Percentiles rank a stretch among this genome's conserved stretches.
Conservation (phyloP, 805 yeast genomes). For the Limtongia smithiae region DNA sequence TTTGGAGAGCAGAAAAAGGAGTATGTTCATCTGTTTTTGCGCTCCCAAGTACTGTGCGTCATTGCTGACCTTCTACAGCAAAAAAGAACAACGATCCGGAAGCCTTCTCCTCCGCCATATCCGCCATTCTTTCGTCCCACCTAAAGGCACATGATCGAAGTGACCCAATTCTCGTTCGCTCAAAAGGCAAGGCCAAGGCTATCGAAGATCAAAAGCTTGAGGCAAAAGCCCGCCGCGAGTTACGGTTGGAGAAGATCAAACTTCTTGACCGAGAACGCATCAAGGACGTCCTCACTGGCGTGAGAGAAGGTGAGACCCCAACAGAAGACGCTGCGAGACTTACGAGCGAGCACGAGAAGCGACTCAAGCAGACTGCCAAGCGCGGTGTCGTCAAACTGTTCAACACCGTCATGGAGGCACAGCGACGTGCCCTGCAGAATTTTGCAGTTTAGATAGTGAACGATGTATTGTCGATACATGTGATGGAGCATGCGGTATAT, state of each 20-base stretch:
- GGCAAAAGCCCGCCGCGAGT: constrained; percentile 68
- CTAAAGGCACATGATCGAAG: constrained; percentile 83
- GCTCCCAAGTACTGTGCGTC: background rate
- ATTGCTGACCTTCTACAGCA: constrained; percentile 32
- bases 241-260: constrained; percentile 68
- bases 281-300: constrained; percentile 50
- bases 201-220: constrained; percentile 80
- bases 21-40: constrained; percentile 29
- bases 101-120: constrained; percentile 76
- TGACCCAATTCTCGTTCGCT: constrained; percentile 86
- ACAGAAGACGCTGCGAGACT: constrained; percentile 50
- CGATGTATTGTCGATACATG: background rate
- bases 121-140: constrained; percentile 76
- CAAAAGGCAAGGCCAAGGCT: constrained; percentile 56
- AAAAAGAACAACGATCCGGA: constrained; percentile 65
- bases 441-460: constrained; percentile 5
- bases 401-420: constrained; percentile 80
- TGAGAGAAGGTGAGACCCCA: constrained; percentile 41
- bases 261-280: constrained; percentile 64
- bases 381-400: constrained; percentile 75
- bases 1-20: constrained; percentile 17
- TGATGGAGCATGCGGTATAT: background rate
- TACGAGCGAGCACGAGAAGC: constrained; percentile 62
- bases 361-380: constrained; percentile 76
- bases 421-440: constrained; percentile 35